A percentile compares a stretch with the other conserved stretches of the same genome.
Evolutionary conservation across 2,329 filamentous ascomycete genomes (phyloP).

Genomic region (Aspergillus persii): DNA sequence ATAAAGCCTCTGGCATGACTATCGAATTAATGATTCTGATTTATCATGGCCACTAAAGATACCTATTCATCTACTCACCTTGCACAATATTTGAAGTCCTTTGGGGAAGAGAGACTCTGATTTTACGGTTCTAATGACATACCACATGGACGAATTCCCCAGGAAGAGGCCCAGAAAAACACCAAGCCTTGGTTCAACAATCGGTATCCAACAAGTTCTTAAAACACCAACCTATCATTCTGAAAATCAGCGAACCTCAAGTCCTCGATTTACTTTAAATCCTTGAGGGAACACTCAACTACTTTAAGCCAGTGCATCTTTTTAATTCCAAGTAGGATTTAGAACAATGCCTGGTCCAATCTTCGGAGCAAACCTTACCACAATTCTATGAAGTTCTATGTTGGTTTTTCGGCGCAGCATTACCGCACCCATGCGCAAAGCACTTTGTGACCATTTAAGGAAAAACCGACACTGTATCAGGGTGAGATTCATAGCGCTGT

Average conservation of each 20-base stretch:
- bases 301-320: too few species aligned
- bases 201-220: not conserved
- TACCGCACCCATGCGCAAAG: not conserved
- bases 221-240: not conserved
- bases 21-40: too few species aligned
- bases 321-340: conserved; percentile 15
- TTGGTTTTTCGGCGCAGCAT: too few species aligned
- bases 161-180: not conserved
- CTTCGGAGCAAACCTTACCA: not conserved
- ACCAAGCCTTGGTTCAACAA: not conserved
- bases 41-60: not conserved
- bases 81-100: not conserved
- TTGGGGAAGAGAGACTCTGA: not conserved
- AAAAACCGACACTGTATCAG: not conserved
- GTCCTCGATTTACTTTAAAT: not conserved
- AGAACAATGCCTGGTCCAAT: not conserved
- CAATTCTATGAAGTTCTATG: too few species aligned
- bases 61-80: too few species aligned
- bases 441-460: not conserved
- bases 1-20: too few species aligned
- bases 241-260: not conserved
- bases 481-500: not conserved
- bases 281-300: conserved; percentile 20
- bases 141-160: not conserved
- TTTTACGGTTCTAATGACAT: not conserved